Evolutionary conservation across 2,329 filamentous ascomycete species (phyloP), one percentile per base, ranked within the genome.

Genomic region (Conoideocrella luteorostrata): DNA sequence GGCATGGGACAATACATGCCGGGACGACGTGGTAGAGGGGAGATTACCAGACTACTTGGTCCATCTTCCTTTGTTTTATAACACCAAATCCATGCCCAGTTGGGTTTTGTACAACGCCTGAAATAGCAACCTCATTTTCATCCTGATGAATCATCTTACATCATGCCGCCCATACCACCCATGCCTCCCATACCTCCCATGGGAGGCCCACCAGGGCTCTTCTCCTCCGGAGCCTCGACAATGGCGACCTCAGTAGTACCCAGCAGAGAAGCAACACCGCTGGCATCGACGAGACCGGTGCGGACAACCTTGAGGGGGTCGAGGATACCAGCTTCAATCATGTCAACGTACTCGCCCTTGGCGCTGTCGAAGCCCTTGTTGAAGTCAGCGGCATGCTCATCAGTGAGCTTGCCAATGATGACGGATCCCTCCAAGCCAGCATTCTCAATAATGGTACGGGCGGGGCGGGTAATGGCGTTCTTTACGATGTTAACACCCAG

Each of bases 261-360:
- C 49, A 98, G 86, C 49, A 98, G 82, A 43, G 91, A 97, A 43
- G 93, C 93, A 58, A 98, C 93, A 71, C 93, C 93, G 62, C 85
- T 91, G 57, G 93, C 93, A 60, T 98, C 93, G 60, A 90, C 80
- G 47, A 98, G 84, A 61, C 88, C 91, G 51, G 93, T 98, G 60
- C 93, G 89, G 63, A 98, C 93, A 57, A 98, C 93, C 86, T 98
- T 98, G 78, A 98, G 86, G 53, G 93, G 93, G 67, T 98, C 93
- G 48, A 98, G 86, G 68, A 98, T 98, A 85, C 93, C 93, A 55
- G 88, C 81, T 51, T 79, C 68, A 63, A 98, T 96, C 93, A 98
- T 97, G 76, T 98, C 91, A 55, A 96, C 89, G 72, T 95, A 98
- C 75, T 97, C 87, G 69, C 91, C 89, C 77, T 90, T 95, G 66